A percentile compares a stretch with the other conserved stretches of the same genome.
These are phyloP conservation scores for Coleophoma eucalyptorum DNA, from an alignment of 2,329 filamentous ascomycete genomes.

Conservation along the genomic window DNA sequence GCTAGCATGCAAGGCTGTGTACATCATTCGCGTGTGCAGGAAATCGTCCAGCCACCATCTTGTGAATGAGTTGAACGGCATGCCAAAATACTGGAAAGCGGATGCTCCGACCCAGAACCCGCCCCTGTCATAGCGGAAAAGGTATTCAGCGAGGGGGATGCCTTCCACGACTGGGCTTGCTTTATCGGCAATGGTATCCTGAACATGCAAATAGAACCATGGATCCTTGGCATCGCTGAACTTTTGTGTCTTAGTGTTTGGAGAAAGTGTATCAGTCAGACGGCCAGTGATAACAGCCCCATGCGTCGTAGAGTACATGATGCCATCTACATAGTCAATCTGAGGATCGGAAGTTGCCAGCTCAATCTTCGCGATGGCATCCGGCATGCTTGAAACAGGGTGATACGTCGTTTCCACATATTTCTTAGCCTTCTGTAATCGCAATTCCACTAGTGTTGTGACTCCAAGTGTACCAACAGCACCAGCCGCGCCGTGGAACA, in stretches of 20 bases:
- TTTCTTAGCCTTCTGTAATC: conserved; percentile 43
- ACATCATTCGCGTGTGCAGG: conserved; percentile 58
- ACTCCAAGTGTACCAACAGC: conserved; percentile 55
- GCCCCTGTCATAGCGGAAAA: conserved; percentile 61
- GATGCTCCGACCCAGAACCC: conserved; percentile 61
- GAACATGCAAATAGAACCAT: conserved; percentile 63
- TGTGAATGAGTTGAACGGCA: conserved; percentile 56
- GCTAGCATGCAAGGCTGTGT: conserved; percentile 57
- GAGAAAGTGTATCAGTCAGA: conserved; percentile 34
- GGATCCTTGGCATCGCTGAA: conserved; percentile 54
- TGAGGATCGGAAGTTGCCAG: conserved; percentile 21
- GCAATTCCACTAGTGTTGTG: conserved; percentile 52
- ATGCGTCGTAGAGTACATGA: conserved; percentile 41
- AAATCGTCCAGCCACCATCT: conserved; percentile 57
- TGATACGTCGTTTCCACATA: conserved; percentile 52
- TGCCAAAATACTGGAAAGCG: conserved; percentile 57
- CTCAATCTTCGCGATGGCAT: conserved; percentile 37
- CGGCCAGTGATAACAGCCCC: conserved; percentile 52
- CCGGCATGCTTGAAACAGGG: conserved; percentile 31
- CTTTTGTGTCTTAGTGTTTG: conserved; percentile 22
- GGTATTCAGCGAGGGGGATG: conserved; percentile 46
- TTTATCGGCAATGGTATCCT: conserved; percentile 27
- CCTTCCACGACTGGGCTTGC: conserved; percentile 26
- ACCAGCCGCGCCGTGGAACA: conserved; percentile 53
- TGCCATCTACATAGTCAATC: conserved; percentile 61